Evolutionary conservation across 345 rosid species (phyloP), one percentile per base, ranked within the genome.

Genomic region (Fremontodendron californicum): DNA sequence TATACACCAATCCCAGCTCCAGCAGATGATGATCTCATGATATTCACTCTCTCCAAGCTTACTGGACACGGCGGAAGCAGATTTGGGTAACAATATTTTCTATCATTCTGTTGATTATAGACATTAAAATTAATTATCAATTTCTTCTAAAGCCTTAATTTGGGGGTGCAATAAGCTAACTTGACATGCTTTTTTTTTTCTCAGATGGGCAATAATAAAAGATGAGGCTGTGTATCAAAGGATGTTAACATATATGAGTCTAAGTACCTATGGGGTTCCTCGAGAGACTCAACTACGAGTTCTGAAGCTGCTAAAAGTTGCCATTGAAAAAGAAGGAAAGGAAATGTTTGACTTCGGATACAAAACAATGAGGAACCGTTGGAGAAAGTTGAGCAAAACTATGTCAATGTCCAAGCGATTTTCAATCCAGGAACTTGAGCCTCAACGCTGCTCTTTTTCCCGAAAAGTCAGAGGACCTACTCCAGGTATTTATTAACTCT

Each of bases 31-130:
- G 86, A 91, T 42, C 42, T 90, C 57, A 80, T 82, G 84, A 10
- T 88, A 19, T 93, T 93, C 77, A 80, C 92, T 25, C 84, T 91
- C 15, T 89, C 94, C 9, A 93, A 91, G 88, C 81, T 86, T 57
- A 92, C 95, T 18, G 97, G 97, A 42, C 95, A 91, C 80, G 96
- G 93, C 5, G 93, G 96, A 48, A 85, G 90, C 1, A 77, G 93
- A 84, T 90, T 90, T 31, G 93, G 93, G 93, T 86, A 82, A 66
- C 84, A 12, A 68, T 25, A 31, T 45, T 25, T 58, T 25, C 25
- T 2, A 55, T 3, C n/a, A 4, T 49, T 49, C 55, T 49, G 21
- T 16, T 48, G 19, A 48, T 48, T 48, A 4, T 15, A 48, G 16
- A 48, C 6, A 15, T 8, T 18, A 6, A 1, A 19, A 51, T n/a